Evolutionary conservation across 768 basidiomycete species (phyloP), one percentile per base, ranked within the genome.

Genomic region (Trametes villosa): DNA sequence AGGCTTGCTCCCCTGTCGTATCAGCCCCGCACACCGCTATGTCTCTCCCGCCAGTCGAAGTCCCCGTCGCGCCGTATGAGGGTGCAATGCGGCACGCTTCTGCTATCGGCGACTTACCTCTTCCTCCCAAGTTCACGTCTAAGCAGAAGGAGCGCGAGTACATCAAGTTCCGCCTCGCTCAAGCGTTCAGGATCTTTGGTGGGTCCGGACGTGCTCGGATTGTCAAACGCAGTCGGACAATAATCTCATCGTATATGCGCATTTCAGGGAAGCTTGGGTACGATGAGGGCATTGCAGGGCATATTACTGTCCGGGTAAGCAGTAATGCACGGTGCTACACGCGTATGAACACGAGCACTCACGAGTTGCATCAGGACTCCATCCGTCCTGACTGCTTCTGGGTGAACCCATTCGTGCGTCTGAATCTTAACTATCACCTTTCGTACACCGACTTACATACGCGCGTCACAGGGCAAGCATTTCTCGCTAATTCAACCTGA

Each of bases 221-320:
- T 20, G 4, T 4, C 42, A 20, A 4, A n/a, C 42, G 9, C 42
- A 15, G 9, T 20, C 7, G 27, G 27, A 9, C 15, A 26, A 20
- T 26, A 24, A 17, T 12, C 30, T 20, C 5, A 49, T 18, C 18
- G 11, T 13, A 17, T 33, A 11, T n/a, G 2, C 11, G 18, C n/a
- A 7, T 18, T 12, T 24, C 47, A 65, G 68, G 66, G 15, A 65
- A 78, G 49, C 66, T 76, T 24, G 81, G 80, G 22, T 82, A 77
- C 57, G 78, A 77, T 46, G 79, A 82, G 62, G 82, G 81, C 29
- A 71, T 79, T 38, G 79, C 81, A 17, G 82, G 82, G 0, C 81
- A 83, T 63, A 83, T 83, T 60, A 82, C 82, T 27, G 78, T 82
- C 33, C 76, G 81, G 33, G 70, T 68, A 31, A 29, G 61, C 59